These are phyloP conservation scores for Magnolia kwangsiensis DNA, from an alignment of 164 flowering plant genomes.

Conservation along the genomic window DNA sequence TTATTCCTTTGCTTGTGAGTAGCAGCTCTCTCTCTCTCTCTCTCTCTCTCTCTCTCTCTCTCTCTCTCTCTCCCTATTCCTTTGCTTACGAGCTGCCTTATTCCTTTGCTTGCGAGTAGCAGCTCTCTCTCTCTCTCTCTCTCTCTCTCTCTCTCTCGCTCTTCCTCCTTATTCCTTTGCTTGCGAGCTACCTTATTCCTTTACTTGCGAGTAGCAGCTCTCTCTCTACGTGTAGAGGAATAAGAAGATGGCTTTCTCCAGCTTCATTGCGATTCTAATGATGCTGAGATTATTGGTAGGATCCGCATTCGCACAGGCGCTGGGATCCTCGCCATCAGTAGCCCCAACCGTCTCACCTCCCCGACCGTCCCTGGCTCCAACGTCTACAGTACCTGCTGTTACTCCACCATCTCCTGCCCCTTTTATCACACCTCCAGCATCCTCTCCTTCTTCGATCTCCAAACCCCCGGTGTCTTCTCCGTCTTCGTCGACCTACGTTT, in stretches of 20 bases:
- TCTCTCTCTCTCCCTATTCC: too few relatives aligned
- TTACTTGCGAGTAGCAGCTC: too few relatives aligned
- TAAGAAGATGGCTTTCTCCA: neutral
- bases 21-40: too few relatives aligned
- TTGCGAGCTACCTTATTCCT: too few relatives aligned
- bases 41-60: too few relatives aligned
- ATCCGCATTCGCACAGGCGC: neutral
- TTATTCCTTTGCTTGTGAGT: too few relatives aligned
- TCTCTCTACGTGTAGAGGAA: too few relatives aligned
- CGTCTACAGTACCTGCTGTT: neutral
- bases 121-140: neutral
- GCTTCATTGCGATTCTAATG: neutral
- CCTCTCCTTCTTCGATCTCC: neutral
- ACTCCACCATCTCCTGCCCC: neutral
- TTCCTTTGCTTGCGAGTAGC: too few relatives aligned
- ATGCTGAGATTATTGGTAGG: neutral
- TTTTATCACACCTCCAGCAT: neutral
- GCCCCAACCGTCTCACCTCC: neutral
- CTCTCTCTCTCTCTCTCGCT: too few relatives aligned
- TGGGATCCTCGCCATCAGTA: neutral
- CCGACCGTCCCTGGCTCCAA: neutral
- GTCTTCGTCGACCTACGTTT: neutral
- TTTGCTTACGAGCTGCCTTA: too few relatives aligned
- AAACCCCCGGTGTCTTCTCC: constrained; percentile 1
- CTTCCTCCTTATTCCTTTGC: too few relatives aligned